Conservation (phyloP, 345 rosid species). For the Geranium brycei region DNA sequence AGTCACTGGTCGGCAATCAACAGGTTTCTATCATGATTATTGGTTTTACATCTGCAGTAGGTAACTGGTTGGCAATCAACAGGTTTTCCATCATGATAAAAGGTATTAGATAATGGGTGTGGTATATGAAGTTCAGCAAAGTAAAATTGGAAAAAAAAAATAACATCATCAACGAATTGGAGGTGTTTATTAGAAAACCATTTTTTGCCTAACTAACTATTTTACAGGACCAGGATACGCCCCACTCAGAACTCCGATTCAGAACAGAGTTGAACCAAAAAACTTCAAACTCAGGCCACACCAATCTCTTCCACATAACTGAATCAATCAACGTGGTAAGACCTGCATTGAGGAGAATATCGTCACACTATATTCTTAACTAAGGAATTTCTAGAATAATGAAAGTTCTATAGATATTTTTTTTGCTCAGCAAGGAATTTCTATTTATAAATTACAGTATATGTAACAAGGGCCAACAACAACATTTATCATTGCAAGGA, state of each 20-base stretch:
- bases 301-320: conserved; percentile 69
- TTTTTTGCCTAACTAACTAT: too few relatives aligned
- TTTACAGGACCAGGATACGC: conserved; percentile 42
- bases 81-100: too few relatives aligned
- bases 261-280: conserved; percentile 93
- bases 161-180: too few relatives aligned
- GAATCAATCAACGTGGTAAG: conserved; percentile 70
- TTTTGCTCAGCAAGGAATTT: neutral
- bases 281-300: conserved; percentile 97
- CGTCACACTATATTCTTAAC: neutral
- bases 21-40: neutral
- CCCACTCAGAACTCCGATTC: conserved; percentile 96
- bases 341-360: conserved; percentile 41
- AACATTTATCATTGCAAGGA: neutral
- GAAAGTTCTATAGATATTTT: neutral
- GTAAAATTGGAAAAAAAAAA: too few relatives aligned
- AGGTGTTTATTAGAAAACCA: too few relatives aligned
- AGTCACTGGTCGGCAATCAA: too few relatives aligned
- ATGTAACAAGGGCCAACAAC: too few relatives aligned
- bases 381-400: neutral
- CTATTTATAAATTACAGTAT: neutral
- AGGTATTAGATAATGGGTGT: too few relatives aligned
- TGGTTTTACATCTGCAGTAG: too few relatives aligned
- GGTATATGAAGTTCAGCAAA: too few relatives aligned
- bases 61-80: too few relatives aligned